A percentile compares a stretch with the other conserved stretches of the same genome.
These are phyloP conservation scores for Mycena vitilis DNA, from an alignment of 768 basidiomycete genomes.

Conservation along the genomic window DNA sequence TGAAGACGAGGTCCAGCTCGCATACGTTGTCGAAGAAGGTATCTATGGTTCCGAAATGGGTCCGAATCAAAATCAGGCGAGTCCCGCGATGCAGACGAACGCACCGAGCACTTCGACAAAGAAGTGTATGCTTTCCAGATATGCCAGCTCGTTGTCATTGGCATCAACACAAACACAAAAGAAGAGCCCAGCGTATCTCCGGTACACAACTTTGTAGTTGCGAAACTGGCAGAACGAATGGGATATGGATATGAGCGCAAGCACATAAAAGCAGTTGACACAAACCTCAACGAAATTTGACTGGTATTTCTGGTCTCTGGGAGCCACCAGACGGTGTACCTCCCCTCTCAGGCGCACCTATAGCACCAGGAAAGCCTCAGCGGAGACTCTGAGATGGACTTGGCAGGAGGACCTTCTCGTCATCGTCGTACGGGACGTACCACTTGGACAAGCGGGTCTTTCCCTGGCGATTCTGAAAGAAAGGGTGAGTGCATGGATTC, in stretches of 20 bases:
- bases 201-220: conserved; percentile 97
- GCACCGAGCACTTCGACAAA: conserved; percentile 97
- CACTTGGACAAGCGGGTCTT: conserved; percentile 98
- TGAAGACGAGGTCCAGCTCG: conserved; percentile 97
- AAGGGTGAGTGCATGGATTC: not conserved
- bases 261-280: not conserved
- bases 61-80: too few species aligned
- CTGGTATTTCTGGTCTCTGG: conserved; percentile 98
- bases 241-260: not conserved
- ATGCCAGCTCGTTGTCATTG: conserved; percentile 98
- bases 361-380: not conserved
- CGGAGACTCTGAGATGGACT: not conserved
- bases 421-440: conserved; percentile 99
- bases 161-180: conserved; percentile 98
- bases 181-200: conserved; percentile 96
- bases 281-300: conserved; percentile 97
- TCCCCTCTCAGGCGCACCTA: conserved; percentile 95
- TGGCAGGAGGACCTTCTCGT: conserved; percentile 82
- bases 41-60: conserved; percentile 58
- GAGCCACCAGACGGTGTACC: conserved; percentile 95
- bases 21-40: conserved; percentile 99
- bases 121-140: conserved; percentile 96
- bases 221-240: conserved; percentile 72
- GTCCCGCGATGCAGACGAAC: conserved; percentile 39
- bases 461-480: conserved; percentile 92